Evolutionary conservation across 2,329 filamentous ascomycete species (phyloP).

Genomic region (Ascochyta pisi): DNA sequence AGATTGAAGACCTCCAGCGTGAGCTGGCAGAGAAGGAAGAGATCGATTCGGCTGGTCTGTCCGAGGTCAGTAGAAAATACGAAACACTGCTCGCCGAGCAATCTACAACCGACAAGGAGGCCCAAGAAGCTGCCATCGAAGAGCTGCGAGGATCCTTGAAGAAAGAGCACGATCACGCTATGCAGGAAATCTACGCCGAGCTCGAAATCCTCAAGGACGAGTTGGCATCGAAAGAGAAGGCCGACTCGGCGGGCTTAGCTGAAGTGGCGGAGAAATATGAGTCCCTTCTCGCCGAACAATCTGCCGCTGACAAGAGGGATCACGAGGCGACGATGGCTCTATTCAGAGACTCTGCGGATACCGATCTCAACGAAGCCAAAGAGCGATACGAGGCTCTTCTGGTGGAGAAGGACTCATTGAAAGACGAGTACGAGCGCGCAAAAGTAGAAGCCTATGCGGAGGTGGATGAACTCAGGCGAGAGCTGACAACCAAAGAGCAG

Average conservation of each 20-base stretch:
- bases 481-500: slow-evolving; percentile 10
- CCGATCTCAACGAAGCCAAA: slow-evolving; percentile 19
- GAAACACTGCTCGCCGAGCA: slow-evolving; percentile 37
- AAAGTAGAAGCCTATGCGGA: slow-evolving; percentile 11
- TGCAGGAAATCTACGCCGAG: slow-evolving; percentile 27
- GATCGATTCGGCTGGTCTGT: slow-evolving; percentile 21
- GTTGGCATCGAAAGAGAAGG: slow-evolving; percentile 24
- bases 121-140: slow-evolving; percentile 29
- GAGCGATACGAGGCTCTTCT: slow-evolving; percentile 28
- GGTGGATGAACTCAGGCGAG: slow-evolving; percentile 9
- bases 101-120: slow-evolving; percentile 25
- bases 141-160: slow-evolving; percentile 28
- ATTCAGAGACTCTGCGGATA: slow-evolving; percentile 22
- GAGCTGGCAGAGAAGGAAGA: slow-evolving; percentile 29
- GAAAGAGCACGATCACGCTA: slow-evolving; percentile 28
- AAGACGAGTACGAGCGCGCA: slow-evolving; percentile 27
- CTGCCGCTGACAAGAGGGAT: slow-evolving; percentile 26
- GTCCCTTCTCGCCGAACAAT: slow-evolving; percentile 33
- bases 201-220: slow-evolving; percentile 33
- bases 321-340: slow-evolving; percentile 31
- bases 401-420: slow-evolving; percentile 34
- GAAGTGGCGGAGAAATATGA: slow-evolving; percentile 40
- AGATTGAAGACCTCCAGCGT: slow-evolving; percentile 31
- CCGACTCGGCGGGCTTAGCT: slow-evolving; percentile 22
- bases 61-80: slow-evolving; percentile 36